Conservation (phyloP, 306 rosid genomes). For the Cyclanthera cordifolia region DNA sequence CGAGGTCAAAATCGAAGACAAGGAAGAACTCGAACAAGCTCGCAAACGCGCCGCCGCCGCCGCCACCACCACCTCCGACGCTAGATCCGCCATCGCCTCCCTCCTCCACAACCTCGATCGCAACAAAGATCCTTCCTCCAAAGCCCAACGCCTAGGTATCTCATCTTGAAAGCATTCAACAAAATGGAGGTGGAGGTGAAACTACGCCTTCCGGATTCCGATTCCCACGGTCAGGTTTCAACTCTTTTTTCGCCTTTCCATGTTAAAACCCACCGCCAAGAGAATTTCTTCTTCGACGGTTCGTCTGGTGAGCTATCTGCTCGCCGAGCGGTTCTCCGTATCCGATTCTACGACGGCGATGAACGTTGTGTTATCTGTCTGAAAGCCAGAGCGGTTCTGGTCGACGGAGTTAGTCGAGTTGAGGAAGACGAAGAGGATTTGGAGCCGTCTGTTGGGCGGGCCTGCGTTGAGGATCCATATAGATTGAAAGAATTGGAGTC, state of each 20-base stretch:
- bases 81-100: slow-evolving; percentile 28
- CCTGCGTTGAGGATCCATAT: slow-evolving; percentile 52
- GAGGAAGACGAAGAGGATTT: slow-evolving; percentile 86
- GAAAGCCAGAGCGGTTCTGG: slow-evolving; percentile 61
- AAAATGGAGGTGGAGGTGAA: slow-evolving; percentile 53
- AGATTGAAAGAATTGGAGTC: slow-evolving; percentile 38
- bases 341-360: slow-evolving; percentile 50
- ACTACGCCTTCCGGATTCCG: slow-evolving; percentile 47
- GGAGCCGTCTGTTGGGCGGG: slow-evolving; percentile 39
- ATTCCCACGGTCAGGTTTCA: slow-evolving; percentile 34
- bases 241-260: slow-evolving; percentile 44
- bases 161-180: slow-evolving; percentile 5
- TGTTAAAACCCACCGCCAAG: slow-evolving; percentile 50
- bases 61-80: background rate
- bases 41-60: slow-evolving; percentile 42
- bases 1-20: slow-evolving; percentile 65
- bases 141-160: slow-evolving; percentile 31
- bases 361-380: slow-evolving; percentile 54
- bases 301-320: slow-evolving; percentile 46
- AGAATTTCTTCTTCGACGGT: slow-evolving; percentile 79
- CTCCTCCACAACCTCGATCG: slow-evolving; percentile 58
- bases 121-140: slow-evolving; percentile 25
- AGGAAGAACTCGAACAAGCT: slow-evolving; percentile 69
- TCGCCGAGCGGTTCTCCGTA: slow-evolving; percentile 51
- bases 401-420: slow-evolving; percentile 72